Conservation (phyloP, 139 green algal genomes). For the Edaphochlamys debaryana region DNA sequence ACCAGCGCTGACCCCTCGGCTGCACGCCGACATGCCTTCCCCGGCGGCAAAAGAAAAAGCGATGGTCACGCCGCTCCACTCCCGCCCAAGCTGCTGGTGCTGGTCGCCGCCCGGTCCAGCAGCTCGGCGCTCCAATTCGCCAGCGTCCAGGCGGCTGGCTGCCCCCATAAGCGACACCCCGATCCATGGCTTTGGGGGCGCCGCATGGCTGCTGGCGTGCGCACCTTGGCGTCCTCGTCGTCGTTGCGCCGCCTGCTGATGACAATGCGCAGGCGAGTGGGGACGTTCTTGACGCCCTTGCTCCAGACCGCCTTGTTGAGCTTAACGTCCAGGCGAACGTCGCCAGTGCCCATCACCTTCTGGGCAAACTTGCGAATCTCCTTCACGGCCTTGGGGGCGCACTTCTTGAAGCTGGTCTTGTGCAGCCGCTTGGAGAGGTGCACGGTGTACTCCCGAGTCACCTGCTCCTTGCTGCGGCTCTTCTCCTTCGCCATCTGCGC, state of each 20-base stretch:
- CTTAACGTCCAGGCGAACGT: constrained; percentile 98
- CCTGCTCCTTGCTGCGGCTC: constrained; percentile 78
- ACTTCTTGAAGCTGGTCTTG: constrained; percentile 96
- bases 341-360: constrained; percentile 96
- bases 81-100: too few relatives aligned
- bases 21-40: background rate
- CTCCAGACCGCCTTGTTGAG: constrained; percentile 99
- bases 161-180: too few relatives aligned
- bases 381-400: constrained; percentile 93
- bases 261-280: constrained; percentile 88
- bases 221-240: constrained; percentile 97
- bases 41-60: too few relatives aligned
- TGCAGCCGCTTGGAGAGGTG: constrained; percentile 97
- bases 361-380: constrained; percentile 96
- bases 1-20: background rate
- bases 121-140: too few relatives aligned
- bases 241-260: constrained; percentile 95
- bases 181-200: too few relatives aligned
- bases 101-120: too few relatives aligned
- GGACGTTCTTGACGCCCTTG: constrained; percentile 95
- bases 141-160: too few relatives aligned
- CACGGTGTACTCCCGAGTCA: constrained; percentile 98
- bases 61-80: too few relatives aligned
- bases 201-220: too few relatives aligned
- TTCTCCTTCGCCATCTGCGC: constrained; percentile 74